Evolutionary conservation across 345 rosid species (phyloP).

Genomic region (Populus nigra): DNA sequence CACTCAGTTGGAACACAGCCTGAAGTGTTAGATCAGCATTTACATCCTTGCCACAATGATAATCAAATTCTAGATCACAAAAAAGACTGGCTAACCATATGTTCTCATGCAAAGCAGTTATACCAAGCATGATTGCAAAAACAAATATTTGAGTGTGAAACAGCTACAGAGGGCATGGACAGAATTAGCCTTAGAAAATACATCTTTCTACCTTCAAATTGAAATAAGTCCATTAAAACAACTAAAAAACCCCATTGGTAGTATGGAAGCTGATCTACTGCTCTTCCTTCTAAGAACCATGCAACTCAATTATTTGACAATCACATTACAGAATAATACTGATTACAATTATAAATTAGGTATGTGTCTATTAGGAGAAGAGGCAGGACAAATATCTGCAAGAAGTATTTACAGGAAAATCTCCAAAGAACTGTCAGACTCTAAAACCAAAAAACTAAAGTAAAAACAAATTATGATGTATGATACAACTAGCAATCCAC

Average conservation of each 20-base stretch:
- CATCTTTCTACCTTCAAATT: background rate
- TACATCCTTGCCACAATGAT: background rate
- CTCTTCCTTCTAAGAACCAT: background rate
- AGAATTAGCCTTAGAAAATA: background rate
- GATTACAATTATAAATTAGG: background rate
- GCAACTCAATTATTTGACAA: background rate
- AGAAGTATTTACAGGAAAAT: background rate
- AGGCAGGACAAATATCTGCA: background rate
- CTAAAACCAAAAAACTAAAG: background rate
- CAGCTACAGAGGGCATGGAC: background rate
- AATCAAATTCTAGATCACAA: too few relatives aligned
- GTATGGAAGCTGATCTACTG: background rate
- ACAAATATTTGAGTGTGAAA: background rate
- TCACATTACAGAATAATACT: background rate
- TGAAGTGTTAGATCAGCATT: background rate
- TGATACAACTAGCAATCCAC: background rate
- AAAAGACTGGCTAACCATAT: background rate
- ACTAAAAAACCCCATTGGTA: background rate
- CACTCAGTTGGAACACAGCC: background rate
- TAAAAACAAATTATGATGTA: background rate
- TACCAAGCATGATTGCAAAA: background rate
- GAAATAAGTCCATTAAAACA: background rate
- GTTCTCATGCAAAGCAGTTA: background rate
- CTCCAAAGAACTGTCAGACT: background rate
- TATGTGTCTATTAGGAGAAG: background rate